Evolutionary conservation across 306 rosid genomes (phyloP), one percentile per base, ranked within the genome.

Genomic region (Echinosophora koreensis): DNA sequence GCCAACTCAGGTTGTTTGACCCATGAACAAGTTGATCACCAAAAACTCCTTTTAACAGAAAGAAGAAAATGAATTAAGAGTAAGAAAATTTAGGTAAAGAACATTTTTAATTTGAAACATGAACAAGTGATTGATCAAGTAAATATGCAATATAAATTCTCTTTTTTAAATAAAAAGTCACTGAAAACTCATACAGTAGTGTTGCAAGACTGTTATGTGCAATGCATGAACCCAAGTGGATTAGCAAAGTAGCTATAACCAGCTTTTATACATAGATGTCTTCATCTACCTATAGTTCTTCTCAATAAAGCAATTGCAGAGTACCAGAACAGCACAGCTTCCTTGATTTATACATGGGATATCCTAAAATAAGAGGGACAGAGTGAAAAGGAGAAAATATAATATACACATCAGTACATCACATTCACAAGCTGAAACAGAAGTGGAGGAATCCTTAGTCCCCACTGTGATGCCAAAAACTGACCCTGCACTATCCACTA

Each of bases 381-480:
- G 4, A 35, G 41, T 18, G 14, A 60, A 60, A 60, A 30, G 38
- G 17, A 46, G 42, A 27, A 57, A 57, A 34, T 1, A 41, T 13
- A 54, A 79, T 3, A 28, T 2, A 56, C 0, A 10, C 8, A 52
- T 8, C 63, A 8, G n/a, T 5, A 34, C 75, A 49, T 58, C 38
- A 39, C 11, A 5, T 66, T 59, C 59, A 60, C 3, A 28, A 27
- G 62, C 49, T 8, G 13, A 44, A 44, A 57, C 66, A 22, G 52
- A 50, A 42, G 81, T 32, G 0, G 28, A 68, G 81, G 77, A 69
- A 54, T 74, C 70, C 28, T 28, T 16, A 69, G 77, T 61, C 74
- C 63, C 78, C 81, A 76, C 68, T 41, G 85, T 54, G 81, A 81
- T 76, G 81, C 78, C 74, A 76, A 54, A 78, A 76, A 15, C 85